These are phyloP conservation scores for Lasiodiplodia sp. DNA, from an alignment of 2,329 filamentous ascomycete species.

Conservation along the genomic window DNA sequence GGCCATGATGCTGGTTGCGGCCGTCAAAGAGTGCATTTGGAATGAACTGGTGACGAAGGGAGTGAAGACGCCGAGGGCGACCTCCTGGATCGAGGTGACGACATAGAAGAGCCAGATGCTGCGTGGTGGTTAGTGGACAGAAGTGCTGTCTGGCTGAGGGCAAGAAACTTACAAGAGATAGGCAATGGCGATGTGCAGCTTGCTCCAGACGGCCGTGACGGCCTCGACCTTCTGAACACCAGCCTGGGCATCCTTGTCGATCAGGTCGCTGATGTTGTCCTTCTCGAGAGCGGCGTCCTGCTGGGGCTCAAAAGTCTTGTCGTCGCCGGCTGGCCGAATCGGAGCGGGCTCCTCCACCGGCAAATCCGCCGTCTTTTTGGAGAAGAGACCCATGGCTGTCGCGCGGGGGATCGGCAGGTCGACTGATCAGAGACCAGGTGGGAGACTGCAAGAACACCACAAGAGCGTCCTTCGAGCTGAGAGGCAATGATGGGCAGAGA, in stretches of 20 bases:
- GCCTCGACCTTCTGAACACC: conserved; percentile 46
- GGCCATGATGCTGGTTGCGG: conserved; percentile 63
- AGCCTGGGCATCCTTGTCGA: conserved; percentile 38
- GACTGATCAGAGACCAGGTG: neutral
- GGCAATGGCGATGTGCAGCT: conserved; percentile 38
- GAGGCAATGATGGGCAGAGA: neutral
- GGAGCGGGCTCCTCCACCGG: neutral
- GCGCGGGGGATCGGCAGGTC: neutral
- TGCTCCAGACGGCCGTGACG: conserved; percentile 43
- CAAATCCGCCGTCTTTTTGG: neutral
- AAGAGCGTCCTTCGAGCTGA: neutral
- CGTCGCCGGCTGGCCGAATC: neutral
- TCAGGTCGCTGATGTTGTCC: conserved; percentile 10
- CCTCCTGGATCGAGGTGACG: conserved; percentile 56
- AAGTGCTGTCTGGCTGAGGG: neutral
- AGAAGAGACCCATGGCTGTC: conserved; percentile 1
- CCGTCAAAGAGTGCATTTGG: conserved; percentile 61
- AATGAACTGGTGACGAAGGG: conserved; percentile 61
- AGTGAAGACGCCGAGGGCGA: conserved; percentile 50
- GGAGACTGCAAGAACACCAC: neutral
- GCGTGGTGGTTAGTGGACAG: neutral
- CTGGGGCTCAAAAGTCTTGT: neutral
- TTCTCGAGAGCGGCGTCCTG: neutral
- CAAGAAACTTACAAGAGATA: conserved; percentile 37
- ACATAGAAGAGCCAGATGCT: conserved; percentile 48